A percentile compares a stretch with the other conserved stretches of the same genome.
phyloP scores from a whole-genome alignment of 176 grass and related monocot species.

The Melocanna baccifera region DNA sequence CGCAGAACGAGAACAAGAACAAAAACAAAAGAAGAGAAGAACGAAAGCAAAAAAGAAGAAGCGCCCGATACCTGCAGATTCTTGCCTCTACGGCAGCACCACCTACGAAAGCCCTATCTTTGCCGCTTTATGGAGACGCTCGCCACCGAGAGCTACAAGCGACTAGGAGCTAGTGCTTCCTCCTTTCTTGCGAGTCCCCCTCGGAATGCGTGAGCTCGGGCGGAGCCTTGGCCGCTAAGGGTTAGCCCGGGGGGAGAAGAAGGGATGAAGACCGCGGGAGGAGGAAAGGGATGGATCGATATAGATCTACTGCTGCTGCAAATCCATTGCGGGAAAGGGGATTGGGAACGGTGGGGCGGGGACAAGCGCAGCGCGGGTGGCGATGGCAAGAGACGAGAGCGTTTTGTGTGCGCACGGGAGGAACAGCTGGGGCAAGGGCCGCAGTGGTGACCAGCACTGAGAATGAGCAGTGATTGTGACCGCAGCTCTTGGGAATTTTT shows the following conservation, averaged over 20 bases:
- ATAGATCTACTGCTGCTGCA: conserved; percentile 28
- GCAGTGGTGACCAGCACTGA: too few species aligned
- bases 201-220: background rate
- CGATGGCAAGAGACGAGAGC: background rate
- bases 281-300: conserved; percentile 9
- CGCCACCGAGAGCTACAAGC: conserved; percentile 44
- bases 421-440: background rate
- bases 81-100: background rate
- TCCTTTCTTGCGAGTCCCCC: conserved; percentile 18
- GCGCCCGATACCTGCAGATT: conserved; percentile 30
- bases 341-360: background rate
- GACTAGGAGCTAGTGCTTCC: conserved; percentile 13
- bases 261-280: background rate
- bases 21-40: background rate
- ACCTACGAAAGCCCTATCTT: background rate
- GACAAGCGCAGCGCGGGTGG: background rate
- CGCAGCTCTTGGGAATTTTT: too few species aligned
- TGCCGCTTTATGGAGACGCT: conserved; percentile 45
- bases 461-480: too few species aligned
- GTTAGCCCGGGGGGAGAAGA: conserved; percentile 17
- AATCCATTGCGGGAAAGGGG: conserved; percentile 14
- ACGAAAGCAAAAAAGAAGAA: background rate
- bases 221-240: conserved; percentile 50
- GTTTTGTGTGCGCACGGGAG: background rate
- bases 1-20: background rate